Evolutionary conservation across 768 basidiomycete genomes (phyloP).

Genomic region (Tricholomella constricta): DNA sequence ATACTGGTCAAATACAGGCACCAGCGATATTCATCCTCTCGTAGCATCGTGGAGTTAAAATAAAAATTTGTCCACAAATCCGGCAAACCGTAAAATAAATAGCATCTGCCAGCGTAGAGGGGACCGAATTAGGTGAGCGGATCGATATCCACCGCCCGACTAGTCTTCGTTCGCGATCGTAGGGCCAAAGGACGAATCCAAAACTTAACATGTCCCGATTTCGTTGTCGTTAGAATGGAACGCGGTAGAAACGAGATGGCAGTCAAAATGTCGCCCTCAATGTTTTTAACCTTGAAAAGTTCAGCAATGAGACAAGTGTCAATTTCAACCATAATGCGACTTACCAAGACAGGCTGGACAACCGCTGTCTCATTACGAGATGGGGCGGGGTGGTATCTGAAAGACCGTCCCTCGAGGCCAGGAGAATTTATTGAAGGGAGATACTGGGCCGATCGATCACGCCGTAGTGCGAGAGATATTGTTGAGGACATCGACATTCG

Average conservation of each 20-base stretch:
- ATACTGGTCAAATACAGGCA: neutral
- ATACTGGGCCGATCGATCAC: conserved; percentile 61
- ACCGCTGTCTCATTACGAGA: conserved; percentile 88
- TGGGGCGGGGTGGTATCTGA: conserved; percentile 84
- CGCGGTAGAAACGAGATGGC: conserved; percentile 77
- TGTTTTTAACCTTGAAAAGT: conserved; percentile 66
- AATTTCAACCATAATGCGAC: conserved; percentile 21
- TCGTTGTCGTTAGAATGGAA: conserved; percentile 77
- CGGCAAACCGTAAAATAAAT: neutral
- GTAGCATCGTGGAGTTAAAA: no score
- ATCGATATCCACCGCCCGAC: conserved; percentile 15
- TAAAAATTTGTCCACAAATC: no score
- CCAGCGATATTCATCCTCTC: neutral
- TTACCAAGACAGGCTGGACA: conserved; percentile 86
- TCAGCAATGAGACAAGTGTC: neutral
- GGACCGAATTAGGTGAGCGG: conserved; percentile 6
- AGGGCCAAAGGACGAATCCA: conserved; percentile 79
- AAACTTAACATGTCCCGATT: conserved; percentile 74
- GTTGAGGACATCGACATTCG: conserved; percentile 80
- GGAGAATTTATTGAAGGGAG: conserved; percentile 46
- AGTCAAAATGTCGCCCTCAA: conserved; percentile 80
- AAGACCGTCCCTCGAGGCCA: conserved; percentile 39
- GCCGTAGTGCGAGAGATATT: conserved; percentile 69
- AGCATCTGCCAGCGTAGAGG: neutral
- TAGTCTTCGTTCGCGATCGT: conserved; percentile 30